phyloP scores from a whole-genome alignment of 2,329 filamentous ascomycete genomes.

The Neopestalotiopsis clavispora region DNA sequence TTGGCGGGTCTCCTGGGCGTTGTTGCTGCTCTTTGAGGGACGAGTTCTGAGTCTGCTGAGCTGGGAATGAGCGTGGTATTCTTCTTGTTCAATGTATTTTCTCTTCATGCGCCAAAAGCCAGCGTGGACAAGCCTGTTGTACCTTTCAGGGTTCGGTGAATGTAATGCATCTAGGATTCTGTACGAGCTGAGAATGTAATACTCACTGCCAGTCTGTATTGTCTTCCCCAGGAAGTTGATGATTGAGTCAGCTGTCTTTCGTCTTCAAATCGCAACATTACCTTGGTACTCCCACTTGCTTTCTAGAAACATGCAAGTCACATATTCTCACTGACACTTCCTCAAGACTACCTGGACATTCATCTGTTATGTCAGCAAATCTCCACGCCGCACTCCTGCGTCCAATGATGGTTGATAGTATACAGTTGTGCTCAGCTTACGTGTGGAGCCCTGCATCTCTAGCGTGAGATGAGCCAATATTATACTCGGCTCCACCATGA shows the following conservation, averaged over 20 bases:
- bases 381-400: background rate
- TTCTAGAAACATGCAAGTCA: too few species aligned
- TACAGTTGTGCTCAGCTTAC: background rate
- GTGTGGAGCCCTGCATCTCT: background rate
- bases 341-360: background rate
- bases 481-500: background rate
- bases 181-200: background rate
- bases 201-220: background rate
- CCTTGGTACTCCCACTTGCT: background rate
- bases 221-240: background rate
- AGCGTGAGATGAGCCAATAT: background rate
- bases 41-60: background rate
- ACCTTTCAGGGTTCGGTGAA: background rate
- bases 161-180: background rate
- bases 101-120: background rate
- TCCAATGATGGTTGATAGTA: background rate
- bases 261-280: background rate
- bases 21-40: conserved; percentile 6
- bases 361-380: background rate
- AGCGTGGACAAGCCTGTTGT: background rate
- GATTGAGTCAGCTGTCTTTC: background rate
- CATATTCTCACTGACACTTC: background rate
- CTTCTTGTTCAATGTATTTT: background rate
- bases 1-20: conserved; percentile 11
- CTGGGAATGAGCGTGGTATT: background rate